phyloP scores from a whole-genome alignment of 1,284 basidiomycete species.

The Schizophyllum amplum region DNA sequence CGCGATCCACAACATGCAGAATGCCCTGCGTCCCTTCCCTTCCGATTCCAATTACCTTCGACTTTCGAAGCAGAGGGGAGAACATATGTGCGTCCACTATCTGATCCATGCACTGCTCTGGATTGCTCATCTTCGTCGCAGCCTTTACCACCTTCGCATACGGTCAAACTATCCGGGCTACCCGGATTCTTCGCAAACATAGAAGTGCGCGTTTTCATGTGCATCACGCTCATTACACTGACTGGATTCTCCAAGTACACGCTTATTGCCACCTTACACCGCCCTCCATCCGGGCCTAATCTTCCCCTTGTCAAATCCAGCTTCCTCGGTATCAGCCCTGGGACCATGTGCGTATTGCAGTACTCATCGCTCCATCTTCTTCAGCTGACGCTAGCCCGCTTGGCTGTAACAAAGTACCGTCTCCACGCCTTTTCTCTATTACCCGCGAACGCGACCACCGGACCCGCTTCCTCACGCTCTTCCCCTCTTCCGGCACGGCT shows the following conservation, averaged over 20 bases:
- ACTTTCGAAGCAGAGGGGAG: slow-evolving; percentile 48
- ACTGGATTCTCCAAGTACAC: slow-evolving; percentile 32
- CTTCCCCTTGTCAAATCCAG: slow-evolving; percentile 37
- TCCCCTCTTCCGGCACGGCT: slow-evolving; percentile 24
- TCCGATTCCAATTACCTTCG: slow-evolving; percentile 47
- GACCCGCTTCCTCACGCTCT: slow-evolving; percentile 43
- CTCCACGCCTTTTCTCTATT: slow-evolving; percentile 56
- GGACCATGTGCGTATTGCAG: slow-evolving; percentile 30
- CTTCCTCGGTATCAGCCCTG: slow-evolving; percentile 35
- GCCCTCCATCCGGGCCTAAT: slow-evolving; percentile 32
- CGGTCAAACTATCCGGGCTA: slow-evolving; percentile 51
- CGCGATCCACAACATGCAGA: slow-evolving; percentile 31
- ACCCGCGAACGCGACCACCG: slow-evolving; percentile 55
- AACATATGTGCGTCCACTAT: slow-evolving; percentile 42
- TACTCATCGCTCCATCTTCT: neutral
- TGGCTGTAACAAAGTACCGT: slow-evolving; percentile 31
- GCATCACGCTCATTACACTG: neutral
- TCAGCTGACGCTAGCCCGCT: slow-evolving; percentile 1
- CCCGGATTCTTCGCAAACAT: slow-evolving; percentile 60
- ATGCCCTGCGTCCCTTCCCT: slow-evolving; percentile 46
- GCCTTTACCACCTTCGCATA: slow-evolving; percentile 58
- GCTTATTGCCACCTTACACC: slow-evolving; percentile 36
- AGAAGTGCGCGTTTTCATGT: slow-evolving; percentile 23
- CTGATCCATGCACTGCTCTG: slow-evolving; percentile 4
- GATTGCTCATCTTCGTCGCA: slow-evolving; percentile 18